A percentile compares a stretch with the other conserved stretches of the same genome.
These are phyloP conservation scores for Apiotrichum sp. DNA, from an alignment of 1,284 basidiomycete genomes.

Conservation along the genomic window DNA sequence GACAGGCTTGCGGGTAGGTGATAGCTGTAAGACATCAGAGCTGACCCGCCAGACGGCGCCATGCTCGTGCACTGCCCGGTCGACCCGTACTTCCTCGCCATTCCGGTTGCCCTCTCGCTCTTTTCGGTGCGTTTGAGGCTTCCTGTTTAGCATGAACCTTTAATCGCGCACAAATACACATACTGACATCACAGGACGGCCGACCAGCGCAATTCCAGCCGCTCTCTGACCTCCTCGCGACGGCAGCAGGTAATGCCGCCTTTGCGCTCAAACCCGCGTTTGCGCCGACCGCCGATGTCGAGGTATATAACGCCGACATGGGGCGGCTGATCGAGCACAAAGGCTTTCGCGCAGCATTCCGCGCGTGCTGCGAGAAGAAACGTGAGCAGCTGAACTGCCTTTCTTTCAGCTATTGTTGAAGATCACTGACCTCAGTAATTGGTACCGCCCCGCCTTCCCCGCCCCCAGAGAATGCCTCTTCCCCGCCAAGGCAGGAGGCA, in stretches of 20 bases:
- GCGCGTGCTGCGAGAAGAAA: constrained; percentile 38
- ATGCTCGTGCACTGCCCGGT: constrained; percentile 37
- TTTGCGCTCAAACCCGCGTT: constrained; percentile 31
- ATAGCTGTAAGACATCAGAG: constrained; percentile 18
- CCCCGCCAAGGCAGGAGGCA: background rate
- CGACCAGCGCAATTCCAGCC: constrained; percentile 32
- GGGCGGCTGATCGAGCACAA: constrained; percentile 21
- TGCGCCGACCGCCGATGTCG: constrained; percentile 7
- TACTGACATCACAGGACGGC: too few relatives aligned
- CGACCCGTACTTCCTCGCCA: constrained; percentile 39
- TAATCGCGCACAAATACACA: too few relatives aligned
- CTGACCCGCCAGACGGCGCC: constrained; percentile 24
- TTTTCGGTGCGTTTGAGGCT: constrained; percentile 19
- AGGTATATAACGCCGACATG: constrained; percentile 30
- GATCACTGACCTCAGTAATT: constrained; percentile 12
- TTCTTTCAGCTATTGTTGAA: background rate
- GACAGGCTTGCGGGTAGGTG: constrained; percentile 30
- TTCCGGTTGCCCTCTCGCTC: constrained; percentile 32
- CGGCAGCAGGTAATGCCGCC: constrained; percentile 10
- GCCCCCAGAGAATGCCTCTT: constrained; percentile 10
- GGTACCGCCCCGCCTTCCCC: constrained; percentile 25
- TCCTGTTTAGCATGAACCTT: too few relatives aligned
- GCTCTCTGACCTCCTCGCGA: constrained; percentile 33
- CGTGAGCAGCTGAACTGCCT: constrained; percentile 15
- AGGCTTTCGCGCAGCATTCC: constrained; percentile 27